Conservation (phyloP, 331 rosid species). For the Quercus lobata region DNA sequence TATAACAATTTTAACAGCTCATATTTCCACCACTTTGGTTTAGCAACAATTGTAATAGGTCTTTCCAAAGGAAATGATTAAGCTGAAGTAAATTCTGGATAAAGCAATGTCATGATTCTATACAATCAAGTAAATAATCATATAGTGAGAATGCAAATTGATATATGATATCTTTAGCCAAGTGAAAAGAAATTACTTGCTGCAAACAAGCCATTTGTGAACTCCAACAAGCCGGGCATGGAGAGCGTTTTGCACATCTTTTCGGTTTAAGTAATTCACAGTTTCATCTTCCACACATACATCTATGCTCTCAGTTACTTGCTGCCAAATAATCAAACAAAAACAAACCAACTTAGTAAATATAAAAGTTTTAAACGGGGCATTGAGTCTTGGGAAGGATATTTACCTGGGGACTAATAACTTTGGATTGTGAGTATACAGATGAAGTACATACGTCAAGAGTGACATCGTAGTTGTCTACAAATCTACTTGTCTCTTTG, state of each 20-base stretch:
- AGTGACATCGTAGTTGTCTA: constrained; percentile 94
- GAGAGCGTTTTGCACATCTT: constrained; percentile 63
- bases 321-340: constrained; percentile 32
- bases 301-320: constrained; percentile 53
- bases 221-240: constrained; percentile 67
- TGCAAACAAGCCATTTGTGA: constrained; percentile 65
- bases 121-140: background rate
- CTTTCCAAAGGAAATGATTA: too few species aligned
- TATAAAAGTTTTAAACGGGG: background rate
- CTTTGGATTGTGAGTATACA: constrained; percentile 66
- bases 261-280: constrained; percentile 56
- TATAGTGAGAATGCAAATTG: background rate
- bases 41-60: too few species aligned
- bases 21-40: too few species aligned
- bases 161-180: background rate
- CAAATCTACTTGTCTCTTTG: constrained; percentile 88
- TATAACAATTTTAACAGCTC: too few species aligned
- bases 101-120: background rate
- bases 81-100: background rate
- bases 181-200: constrained; percentile 51
- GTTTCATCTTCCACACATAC: constrained; percentile 85
- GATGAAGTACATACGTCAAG: constrained; percentile 91
- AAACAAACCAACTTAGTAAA: constrained; percentile 4
- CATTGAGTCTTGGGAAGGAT: background rate
- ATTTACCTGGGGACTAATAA: constrained; percentile 58